Conservation (phyloP, 2,329 filamentous ascomycete species). For the Aspergillus hortae region DNA sequence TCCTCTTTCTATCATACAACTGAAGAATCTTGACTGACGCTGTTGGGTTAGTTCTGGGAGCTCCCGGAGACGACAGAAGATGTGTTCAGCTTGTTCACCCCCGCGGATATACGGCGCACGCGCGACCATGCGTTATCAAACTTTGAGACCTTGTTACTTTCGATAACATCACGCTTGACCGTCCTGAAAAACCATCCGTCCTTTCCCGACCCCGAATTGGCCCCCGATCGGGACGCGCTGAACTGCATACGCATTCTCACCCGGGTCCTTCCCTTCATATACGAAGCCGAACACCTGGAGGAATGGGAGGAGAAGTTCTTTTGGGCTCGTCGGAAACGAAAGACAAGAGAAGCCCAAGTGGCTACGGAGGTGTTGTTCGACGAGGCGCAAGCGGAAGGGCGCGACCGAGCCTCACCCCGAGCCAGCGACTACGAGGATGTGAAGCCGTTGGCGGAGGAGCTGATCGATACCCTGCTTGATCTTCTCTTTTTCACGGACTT, state of each 20-base stretch:
- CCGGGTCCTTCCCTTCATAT: constrained; percentile 82
- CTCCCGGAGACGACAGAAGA: constrained; percentile 93
- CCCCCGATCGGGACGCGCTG: constrained; percentile 79
- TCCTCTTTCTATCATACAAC: background rate
- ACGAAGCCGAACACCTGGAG: constrained; percentile 79
- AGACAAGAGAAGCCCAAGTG: constrained; percentile 63
- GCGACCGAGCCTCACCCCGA: constrained; percentile 39
- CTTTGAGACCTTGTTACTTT: constrained; percentile 81
- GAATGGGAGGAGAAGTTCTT: constrained; percentile 93
- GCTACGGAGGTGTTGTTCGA: constrained; percentile 81
- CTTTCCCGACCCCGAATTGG: constrained; percentile 81
- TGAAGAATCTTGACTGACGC: constrained; percentile 18
- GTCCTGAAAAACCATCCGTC: constrained; percentile 82
- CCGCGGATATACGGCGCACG: constrained; percentile 81
- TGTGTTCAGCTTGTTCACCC: constrained; percentile 92
- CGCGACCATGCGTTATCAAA: constrained; percentile 82
- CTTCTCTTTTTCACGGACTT: constrained; percentile 89
- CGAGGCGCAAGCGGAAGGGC: constrained; percentile 58
- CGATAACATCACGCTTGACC: constrained; percentile 77
- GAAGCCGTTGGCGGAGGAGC: constrained; percentile 85
- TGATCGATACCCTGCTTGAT: constrained; percentile 85
- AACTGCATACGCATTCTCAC: constrained; percentile 94
- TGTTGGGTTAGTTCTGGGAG: constrained; percentile 78
- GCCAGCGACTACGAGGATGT: constrained; percentile 71
- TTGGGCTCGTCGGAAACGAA: constrained; percentile 73